Base-by-base conservation (phyloP, 176 grass and related monocot species). In the Oryza glumipatula region DNA sequence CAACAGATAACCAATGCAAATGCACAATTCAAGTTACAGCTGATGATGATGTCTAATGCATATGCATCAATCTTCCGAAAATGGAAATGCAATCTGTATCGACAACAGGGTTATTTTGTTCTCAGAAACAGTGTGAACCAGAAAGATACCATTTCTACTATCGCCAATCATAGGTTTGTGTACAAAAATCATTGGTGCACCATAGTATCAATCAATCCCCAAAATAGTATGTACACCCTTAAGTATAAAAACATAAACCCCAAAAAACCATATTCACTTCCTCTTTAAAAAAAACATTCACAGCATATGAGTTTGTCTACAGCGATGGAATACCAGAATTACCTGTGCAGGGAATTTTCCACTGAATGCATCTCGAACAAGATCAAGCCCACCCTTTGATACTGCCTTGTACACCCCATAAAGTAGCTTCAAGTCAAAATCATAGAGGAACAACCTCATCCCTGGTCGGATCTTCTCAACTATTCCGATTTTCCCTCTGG, bases 351-450 rank as follows among this genome's bases (percentile, higher is more conserved):
- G 90, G 22, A 92, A 95, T 32, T 82, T 89, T 4, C 93, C 90
- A 70, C 63, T 8, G 68, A 95, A 95, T 11, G 86, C 88, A 76
- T 64, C 22, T 7, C 10, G 76, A 11, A 69, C 86, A 67, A 95
- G 86, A 86, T 95, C 81, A 77, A 88, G 23, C 67, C 88, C 88
- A 6, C 93, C 93, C 2, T 82, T 88, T 54, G 82, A 85, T 22
- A 52, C 63, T 11, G 93, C 90, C 73, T 82, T 90, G 76, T 95
- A 95, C 24, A 92, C 86, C 6, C 93, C 93, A 35, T 95, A 95
- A 6, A 95, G 68, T 76, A 95, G 88, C 83, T 86, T 95, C 90
- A 92, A 85, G 67, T 90, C 90, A 81, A 90, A 95, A 90, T 95
- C 93, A 86, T 88, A 95, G 15, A 95, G 86, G 80, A 92, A 95